Conservation (phyloP, 2,329 filamentous ascomycete genomes). For the Venturia pyrina region DNA sequence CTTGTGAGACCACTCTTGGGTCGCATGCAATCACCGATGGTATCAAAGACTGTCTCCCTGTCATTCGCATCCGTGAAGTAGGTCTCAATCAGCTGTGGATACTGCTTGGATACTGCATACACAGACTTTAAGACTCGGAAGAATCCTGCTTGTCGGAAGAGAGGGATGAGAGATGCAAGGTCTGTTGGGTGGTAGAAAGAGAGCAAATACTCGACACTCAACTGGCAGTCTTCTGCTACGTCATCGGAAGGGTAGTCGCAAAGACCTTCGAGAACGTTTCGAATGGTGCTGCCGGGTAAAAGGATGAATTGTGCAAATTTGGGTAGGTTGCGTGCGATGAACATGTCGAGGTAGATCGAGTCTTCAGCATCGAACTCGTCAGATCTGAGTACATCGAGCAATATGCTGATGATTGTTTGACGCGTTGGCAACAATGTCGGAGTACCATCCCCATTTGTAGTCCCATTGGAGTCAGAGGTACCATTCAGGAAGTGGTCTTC, state of each 20-base stretch:
- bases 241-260: constrained; percentile 75
- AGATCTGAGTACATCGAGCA: constrained; percentile 81
- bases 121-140: constrained; percentile 86
- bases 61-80: constrained; percentile 82
- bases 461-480: constrained; percentile 48
- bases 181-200: constrained; percentile 90
- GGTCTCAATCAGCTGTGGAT: constrained; percentile 63
- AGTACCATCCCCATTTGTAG: constrained; percentile 37
- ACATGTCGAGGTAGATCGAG: constrained; percentile 96
- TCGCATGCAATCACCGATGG: constrained; percentile 65
- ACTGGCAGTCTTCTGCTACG: constrained; percentile 83
- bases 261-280: constrained; percentile 68
- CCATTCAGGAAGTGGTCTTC: constrained; percentile 91
- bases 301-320: constrained; percentile 96
- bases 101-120: constrained; percentile 71
- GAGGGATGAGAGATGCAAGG: constrained; percentile 61
- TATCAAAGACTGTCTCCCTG: constrained; percentile 64
- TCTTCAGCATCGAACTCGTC: constrained; percentile 67
- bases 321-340: constrained; percentile 86
- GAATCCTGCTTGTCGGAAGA: constrained; percentile 72
- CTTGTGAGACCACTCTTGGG: constrained; percentile 51
- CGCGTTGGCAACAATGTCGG: constrained; percentile 52
- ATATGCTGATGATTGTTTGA: constrained; percentile 84
- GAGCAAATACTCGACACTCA: constrained; percentile 92
- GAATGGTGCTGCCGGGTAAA: constrained; percentile 75